A percentile compares a stretch with the other conserved stretches of the same genome.
These are phyloP conservation scores for Gossypium davidsonii DNA, from an alignment of 441 rosid genomes.

Conservation along the genomic window DNA sequence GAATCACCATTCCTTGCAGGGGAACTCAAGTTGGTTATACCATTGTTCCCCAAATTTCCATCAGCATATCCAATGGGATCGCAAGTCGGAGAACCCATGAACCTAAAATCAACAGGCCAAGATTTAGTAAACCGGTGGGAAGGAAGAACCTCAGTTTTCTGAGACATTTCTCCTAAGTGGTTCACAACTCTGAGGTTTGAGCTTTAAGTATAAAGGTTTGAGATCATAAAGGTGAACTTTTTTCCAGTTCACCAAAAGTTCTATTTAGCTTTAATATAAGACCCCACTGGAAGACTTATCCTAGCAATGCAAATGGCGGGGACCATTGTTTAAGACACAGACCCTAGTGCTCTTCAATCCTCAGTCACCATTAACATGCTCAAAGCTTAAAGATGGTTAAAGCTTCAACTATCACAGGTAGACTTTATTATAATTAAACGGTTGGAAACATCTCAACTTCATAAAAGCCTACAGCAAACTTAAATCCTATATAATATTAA, in stretches of 20 bases:
- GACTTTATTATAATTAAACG: neutral
- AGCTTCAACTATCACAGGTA: conserved; percentile 11
- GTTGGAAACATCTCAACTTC: conserved; percentile 5
- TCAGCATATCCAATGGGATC: conserved; percentile 30
- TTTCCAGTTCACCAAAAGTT: conserved; percentile 33
- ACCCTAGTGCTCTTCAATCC: conserved; percentile 31
- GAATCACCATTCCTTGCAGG: conserved; percentile 37
- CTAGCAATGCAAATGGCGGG: conserved; percentile 49
- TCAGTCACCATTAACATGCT: conserved; percentile 31
- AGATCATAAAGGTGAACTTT: conserved; percentile 32
- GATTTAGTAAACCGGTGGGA: conserved; percentile 64
- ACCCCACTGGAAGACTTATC: conserved; percentile 56
- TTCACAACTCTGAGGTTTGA: conserved; percentile 34
- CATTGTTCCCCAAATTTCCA: conserved; percentile 20
- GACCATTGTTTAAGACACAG: conserved; percentile 46
- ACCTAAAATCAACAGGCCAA: conserved; percentile 59
- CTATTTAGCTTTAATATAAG: conserved; percentile 39
- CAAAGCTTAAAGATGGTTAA: conserved; percentile 18
- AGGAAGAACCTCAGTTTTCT: conserved; percentile 39
- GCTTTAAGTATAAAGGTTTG: conserved; percentile 23
- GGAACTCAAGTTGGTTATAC: conserved; percentile 22
- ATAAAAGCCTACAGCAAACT: conserved; percentile 4
- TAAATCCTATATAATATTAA: conserved; percentile 15
- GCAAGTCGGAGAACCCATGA: conserved; percentile 42
- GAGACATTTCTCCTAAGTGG: conserved; percentile 40